Base-by-base conservation (phyloP, 1,139 yeast species). In the Saccharomyces pastorianus region DNA sequence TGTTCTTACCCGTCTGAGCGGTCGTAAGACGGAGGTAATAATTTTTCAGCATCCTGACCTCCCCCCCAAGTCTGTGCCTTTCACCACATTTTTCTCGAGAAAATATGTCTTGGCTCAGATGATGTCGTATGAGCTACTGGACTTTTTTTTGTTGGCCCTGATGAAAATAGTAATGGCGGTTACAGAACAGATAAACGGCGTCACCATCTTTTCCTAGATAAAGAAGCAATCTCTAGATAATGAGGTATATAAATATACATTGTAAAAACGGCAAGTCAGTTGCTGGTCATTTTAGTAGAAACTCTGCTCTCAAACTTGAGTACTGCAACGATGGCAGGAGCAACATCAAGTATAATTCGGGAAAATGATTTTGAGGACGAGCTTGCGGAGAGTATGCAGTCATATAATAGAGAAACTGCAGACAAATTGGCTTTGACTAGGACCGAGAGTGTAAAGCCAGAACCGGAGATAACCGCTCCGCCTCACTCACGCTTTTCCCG, bases 401-500 rank as follows among this genome's bases (percentile, higher is more conserved):
- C 41, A 8, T 34, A 34, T 11, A 34, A 34, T 6, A 34, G 4
- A 6, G 41, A 44, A 17, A 7, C 7, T n/a, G 17, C 31, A 20
- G 38, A 51, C 8, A 32, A 31, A n/a, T 9, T 31, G n/a, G 27
- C 47, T n/a, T 27, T 53, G 7, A 14, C 3, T 23, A 29, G 29
- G 14, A 58, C 59, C 2, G 46, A 49, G 28, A 55, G 56, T 8
- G 53, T 50, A 27, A 46, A 47, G 11, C 41, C 47, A 17, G 60
- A 57, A 31, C 59, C 60, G 3, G 53, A 47, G 2, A 42, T 49
- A 14, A 27, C 48, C 4, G 47, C 57, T 6, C 64, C 67, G 11
- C 51, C 51, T 5, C 58, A 64, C 50, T 59, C 82, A 0, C 71
- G 78, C 2, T 70, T 77, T 48, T 65, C 72, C 0, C 53, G 53